phyloP scores from a whole-genome alignment of 768 basidiomycete genomes.

The Symmetrospora coprosmae region DNA sequence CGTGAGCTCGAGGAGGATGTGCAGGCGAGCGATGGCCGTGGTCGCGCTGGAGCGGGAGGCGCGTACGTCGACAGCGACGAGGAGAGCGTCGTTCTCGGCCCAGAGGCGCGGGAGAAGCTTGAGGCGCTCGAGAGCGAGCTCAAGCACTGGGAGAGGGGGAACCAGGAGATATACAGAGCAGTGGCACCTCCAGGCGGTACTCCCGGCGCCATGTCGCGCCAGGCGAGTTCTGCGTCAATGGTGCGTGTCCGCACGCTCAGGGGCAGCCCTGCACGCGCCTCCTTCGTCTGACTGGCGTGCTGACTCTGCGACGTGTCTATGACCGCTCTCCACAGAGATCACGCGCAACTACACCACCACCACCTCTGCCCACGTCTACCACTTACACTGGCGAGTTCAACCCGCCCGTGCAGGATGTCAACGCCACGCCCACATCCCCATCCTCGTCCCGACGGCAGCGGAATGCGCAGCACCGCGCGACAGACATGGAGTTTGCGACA shows the following conservation, averaged over 20 bases:
- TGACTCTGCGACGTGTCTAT: neutral
- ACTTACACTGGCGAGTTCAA: neutral
- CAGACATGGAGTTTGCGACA: conserved; percentile 89
- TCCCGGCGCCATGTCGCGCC: neutral
- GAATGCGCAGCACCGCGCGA: conserved; percentile 74
- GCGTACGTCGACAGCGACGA: conserved; percentile 47
- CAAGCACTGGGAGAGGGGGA: conserved; percentile 62
- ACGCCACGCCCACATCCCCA: conserved; percentile 7
- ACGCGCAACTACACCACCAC: neutral
- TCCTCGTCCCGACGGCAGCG: conserved; percentile 59
- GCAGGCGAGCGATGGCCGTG: conserved; percentile 11
- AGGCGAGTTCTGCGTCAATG: conserved; percentile 3
- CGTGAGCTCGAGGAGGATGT: conserved; percentile 46
- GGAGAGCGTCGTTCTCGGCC: conserved; percentile 50
- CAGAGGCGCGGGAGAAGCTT: conserved; percentile 43
- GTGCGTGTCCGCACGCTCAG: neutral
- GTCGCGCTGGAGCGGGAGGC: conserved; percentile 41
- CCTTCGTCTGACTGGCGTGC: neutral
- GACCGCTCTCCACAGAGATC: neutral
- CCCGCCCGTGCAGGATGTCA: neutral
- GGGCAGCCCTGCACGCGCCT: neutral
- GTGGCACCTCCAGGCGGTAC: conserved; percentile 41
- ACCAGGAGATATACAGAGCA: conserved; percentile 55
- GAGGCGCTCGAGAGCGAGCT: conserved; percentile 63
- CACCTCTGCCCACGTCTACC: neutral